phyloP scores from a whole-genome alignment of 805 yeast species.

The Spencermartinsiella europaea region DNA sequence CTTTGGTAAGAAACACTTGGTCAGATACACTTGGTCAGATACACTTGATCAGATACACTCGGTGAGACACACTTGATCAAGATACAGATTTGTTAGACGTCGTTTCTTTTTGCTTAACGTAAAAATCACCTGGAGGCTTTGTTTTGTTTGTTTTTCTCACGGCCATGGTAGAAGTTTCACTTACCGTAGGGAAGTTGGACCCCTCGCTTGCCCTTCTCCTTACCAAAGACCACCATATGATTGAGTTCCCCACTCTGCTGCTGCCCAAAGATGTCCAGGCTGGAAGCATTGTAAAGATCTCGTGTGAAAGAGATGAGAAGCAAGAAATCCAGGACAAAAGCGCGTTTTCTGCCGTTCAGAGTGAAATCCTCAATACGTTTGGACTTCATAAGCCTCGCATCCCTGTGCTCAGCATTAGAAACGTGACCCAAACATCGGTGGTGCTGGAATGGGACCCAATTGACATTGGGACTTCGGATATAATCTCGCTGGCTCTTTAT shows the following conservation, averaged over 20 bases:
- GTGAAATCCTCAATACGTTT: slow-evolving; percentile 63
- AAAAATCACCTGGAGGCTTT: too few relatives aligned
- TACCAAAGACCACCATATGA: slow-evolving; percentile 87
- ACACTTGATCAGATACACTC: too few relatives aligned
- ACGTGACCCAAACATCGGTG: slow-evolving; percentile 90
- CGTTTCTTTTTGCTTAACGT: too few relatives aligned
- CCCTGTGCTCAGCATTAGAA: slow-evolving; percentile 65
- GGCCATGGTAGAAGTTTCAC: slow-evolving; percentile 83
- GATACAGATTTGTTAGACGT: too few relatives aligned
- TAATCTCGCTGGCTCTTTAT: slow-evolving; percentile 70
- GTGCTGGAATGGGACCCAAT: slow-evolving; percentile 92
- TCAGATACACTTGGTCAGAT: too few relatives aligned
- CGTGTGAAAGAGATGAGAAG: slow-evolving; percentile 69
- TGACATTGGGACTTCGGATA: slow-evolving; percentile 73
- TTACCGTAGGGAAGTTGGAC: slow-evolving; percentile 93
- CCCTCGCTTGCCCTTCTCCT: slow-evolving; percentile 88
- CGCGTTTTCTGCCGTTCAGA: slow-evolving; percentile 62
- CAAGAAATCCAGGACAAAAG: slow-evolving; percentile 57
- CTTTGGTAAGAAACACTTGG: too few relatives aligned
- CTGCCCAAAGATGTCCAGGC: slow-evolving; percentile 87
- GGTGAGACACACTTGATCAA: too few relatives aligned
- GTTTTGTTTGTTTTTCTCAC: too few relatives aligned
- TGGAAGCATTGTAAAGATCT: slow-evolving; percentile 84
- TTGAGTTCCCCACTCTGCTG: slow-evolving; percentile 93
- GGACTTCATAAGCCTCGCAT: slow-evolving; percentile 66